A percentile compares a stretch with the other conserved stretches of the same genome.
phyloP scores from a whole-genome alignment of 2,329 filamentous ascomycete genomes.

The Xenoacremonium recifei region DNA sequence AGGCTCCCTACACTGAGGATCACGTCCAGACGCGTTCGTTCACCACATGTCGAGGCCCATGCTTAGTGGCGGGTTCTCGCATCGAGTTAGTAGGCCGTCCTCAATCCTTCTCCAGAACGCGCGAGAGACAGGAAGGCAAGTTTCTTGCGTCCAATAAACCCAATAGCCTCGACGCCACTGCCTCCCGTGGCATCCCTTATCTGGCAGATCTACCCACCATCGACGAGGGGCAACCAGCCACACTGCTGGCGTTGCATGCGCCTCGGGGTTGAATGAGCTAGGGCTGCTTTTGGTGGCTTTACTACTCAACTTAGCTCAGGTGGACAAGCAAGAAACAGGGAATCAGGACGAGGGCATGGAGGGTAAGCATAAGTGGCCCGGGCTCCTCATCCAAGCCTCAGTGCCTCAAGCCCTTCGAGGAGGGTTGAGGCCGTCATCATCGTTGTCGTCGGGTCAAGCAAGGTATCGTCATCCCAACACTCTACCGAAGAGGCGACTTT shows the following conservation, averaged over 20 bases:
- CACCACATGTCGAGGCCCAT: no score
- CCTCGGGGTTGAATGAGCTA: not conserved
- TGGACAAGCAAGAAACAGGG: not conserved
- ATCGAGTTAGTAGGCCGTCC: no score
- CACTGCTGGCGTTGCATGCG: not conserved
- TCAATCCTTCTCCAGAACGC: no score
- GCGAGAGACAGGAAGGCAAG: no score
- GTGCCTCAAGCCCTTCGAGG: no score
- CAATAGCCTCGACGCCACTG: constrained; percentile 1
- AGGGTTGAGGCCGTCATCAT: no score
- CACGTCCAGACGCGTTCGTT: no score
- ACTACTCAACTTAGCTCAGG: no score
- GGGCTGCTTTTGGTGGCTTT: not conserved
- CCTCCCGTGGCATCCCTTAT: not conserved
- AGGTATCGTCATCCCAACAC: no score
- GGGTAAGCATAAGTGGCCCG: not conserved
- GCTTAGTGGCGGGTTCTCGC: no score
- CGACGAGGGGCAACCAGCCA: not conserved
- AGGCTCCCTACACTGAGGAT: not conserved
- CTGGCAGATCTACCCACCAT: not conserved
- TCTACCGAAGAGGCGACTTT: no score
- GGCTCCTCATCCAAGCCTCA: not conserved
- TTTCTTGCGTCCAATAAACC: not conserved
- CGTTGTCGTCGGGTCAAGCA: no score
- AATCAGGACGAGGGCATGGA: not conserved